phyloP scores from a whole-genome alignment of 768 basidiomycete genomes.

The Mycena venus region DNA sequence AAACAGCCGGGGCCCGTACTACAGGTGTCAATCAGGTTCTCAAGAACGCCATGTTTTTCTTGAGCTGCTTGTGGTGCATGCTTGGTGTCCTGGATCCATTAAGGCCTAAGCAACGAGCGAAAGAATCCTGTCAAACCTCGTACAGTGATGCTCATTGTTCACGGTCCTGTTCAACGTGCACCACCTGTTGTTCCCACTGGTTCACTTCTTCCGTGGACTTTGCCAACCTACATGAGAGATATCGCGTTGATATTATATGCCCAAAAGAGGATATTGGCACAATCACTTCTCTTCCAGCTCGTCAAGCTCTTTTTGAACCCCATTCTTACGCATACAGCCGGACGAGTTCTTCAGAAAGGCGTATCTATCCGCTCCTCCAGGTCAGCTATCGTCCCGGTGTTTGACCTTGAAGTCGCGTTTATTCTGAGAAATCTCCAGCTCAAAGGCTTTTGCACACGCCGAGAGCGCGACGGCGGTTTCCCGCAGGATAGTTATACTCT shows the following conservation, averaged over 20 bases:
- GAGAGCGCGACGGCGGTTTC: background rate
- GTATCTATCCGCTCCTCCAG: background rate
- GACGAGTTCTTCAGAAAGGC: background rate
- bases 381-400: background rate
- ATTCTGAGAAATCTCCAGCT: background rate
- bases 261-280: background rate
- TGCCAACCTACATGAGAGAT: background rate
- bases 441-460: background rate
- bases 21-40: background rate
- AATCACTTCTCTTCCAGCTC: background rate
- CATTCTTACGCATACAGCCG: background rate
- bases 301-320: background rate
- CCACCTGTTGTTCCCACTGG: constrained; percentile 79
- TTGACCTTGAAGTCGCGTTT: background rate
- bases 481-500: background rate
- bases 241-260: background rate
- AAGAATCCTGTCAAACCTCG: constrained; percentile 70
- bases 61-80: background rate
- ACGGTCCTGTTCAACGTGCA: constrained; percentile 88
- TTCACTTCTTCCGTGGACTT: background rate
- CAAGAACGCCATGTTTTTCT: background rate
- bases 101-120: background rate
- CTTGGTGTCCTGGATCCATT: background rate
- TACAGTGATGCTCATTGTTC: constrained; percentile 94
- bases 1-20: too few relatives aligned